A percentile compares a stretch with the other conserved stretches of the same genome.
phyloP scores from a whole-genome alignment of 2,329 filamentous ascomycete genomes.

The Colletotrichum sp. region DNA sequence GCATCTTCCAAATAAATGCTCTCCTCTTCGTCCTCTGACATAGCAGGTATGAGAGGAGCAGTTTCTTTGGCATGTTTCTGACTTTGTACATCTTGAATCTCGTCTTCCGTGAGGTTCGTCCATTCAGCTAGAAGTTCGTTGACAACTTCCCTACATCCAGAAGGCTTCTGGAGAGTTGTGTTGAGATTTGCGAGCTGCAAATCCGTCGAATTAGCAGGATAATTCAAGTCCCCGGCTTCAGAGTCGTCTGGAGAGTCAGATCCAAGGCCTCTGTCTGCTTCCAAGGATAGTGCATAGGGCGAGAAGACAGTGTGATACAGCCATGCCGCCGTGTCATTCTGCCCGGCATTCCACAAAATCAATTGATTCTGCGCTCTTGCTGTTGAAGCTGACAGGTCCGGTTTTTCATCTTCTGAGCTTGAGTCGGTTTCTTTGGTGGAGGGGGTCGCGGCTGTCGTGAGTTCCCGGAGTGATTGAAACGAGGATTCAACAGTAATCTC shows the following conservation, averaged over 20 bases:
- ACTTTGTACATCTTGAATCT: neutral
- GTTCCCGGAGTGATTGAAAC: neutral
- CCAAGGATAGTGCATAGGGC: neutral
- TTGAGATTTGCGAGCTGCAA: neutral
- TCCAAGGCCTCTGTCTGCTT: neutral
- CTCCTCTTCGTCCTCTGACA: too few species aligned
- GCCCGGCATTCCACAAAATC: neutral
- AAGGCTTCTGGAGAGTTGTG: neutral
- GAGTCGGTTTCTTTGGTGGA: neutral
- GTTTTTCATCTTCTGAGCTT: neutral
- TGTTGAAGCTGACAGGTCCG: fast-evolving
- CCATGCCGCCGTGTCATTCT: neutral
- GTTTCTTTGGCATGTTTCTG: neutral
- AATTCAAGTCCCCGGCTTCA: fast-evolving
- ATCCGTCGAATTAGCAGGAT: too few species aligned
- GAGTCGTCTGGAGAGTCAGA: neutral
- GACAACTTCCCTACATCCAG: neutral
- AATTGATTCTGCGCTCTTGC: neutral
- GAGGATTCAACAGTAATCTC: neutral
- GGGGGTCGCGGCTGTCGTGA: neutral
- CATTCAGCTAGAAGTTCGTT: neutral
- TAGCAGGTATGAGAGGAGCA: fast-evolving
- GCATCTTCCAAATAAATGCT: too few species aligned
- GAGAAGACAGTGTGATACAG: neutral
- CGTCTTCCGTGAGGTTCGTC: neutral